These are phyloP conservation scores for Trichomonascaceae sp. DNA, from an alignment of 1,139 yeast genomes.

Conservation along the genomic window DNA sequence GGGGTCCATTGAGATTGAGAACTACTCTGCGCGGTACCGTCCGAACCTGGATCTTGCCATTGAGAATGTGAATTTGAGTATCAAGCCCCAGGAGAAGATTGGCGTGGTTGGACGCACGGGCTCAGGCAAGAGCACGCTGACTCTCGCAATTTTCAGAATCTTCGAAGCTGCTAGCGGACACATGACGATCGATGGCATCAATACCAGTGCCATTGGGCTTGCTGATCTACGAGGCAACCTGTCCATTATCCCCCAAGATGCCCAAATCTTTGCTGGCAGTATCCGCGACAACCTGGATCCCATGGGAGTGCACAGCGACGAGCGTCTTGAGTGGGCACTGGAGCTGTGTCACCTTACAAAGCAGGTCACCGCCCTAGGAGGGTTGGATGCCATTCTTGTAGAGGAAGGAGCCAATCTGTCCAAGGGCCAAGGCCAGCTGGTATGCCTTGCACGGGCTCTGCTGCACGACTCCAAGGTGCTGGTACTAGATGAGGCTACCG, in stretches of 20 bases:
- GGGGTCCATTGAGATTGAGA: conserved; percentile 41
- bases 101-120: conserved; percentile 81
- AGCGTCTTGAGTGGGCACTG: conserved; percentile 48
- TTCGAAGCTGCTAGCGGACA: conserved; percentile 48
- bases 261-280: conserved; percentile 52
- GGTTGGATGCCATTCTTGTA: conserved; percentile 23
- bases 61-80: conserved; percentile 35
- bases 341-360: conserved; percentile 61
- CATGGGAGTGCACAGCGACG: conserved; percentile 34
- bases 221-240: conserved; percentile 41
- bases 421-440: conserved; percentile 61
- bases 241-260: conserved; percentile 64
- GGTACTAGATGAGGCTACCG: conserved; percentile 71
- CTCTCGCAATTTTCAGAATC: conserved; percentile 57
- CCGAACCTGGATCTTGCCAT: conserved; percentile 42
- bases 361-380: conserved; percentile 32
- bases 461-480: conserved; percentile 48
- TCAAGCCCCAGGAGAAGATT: conserved; percentile 50
- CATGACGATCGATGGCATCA: conserved; percentile 42
- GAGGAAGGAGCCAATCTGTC: conserved; percentile 56
- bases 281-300: conserved; percentile 57
- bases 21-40: conserved; percentile 51
- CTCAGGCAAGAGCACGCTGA: conserved; percentile 64
- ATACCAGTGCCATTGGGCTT: conserved; percentile 42
- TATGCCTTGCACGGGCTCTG: no score